These are phyloP conservation scores for Xanthoceras sorbifolium DNA, from an alignment of 345 rosid species.

Conservation along the genomic window DNA sequence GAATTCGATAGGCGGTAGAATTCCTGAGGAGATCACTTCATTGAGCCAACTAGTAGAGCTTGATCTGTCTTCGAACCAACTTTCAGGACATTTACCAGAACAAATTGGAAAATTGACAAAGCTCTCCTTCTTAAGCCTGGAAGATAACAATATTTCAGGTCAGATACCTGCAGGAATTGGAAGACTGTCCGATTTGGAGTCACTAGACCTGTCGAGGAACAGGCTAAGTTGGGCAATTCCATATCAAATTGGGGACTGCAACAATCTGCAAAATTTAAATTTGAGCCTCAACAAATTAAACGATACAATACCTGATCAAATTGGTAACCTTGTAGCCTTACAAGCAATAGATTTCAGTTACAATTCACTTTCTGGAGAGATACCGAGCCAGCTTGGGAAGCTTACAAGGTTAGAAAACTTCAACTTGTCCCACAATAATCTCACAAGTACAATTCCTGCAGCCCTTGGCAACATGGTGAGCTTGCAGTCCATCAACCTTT, in stretches of 20 bases:
- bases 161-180: slow-evolving; percentile 25
- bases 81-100: slow-evolving; percentile 28
- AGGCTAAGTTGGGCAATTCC: slow-evolving; percentile 35
- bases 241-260: slow-evolving; percentile 23
- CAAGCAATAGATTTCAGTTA: slow-evolving; percentile 43
- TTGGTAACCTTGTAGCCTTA: slow-evolving; percentile 34
- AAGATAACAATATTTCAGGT: slow-evolving; percentile 29
- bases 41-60: slow-evolving; percentile 23
- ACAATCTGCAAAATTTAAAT: slow-evolving; percentile 10
- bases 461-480: slow-evolving; percentile 33
- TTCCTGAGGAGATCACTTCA: slow-evolving; percentile 25
- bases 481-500: slow-evolving; percentile 32
- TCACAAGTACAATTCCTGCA: slow-evolving; percentile 35
- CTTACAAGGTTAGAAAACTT: slow-evolving; percentile 31
- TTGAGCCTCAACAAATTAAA: slow-evolving; percentile 20
- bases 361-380: slow-evolving; percentile 36
- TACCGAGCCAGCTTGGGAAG: slow-evolving; percentile 39
- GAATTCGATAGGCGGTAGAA: slow-evolving; percentile 25
- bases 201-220: slow-evolving; percentile 31
- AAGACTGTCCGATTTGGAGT: slow-evolving; percentile 10
- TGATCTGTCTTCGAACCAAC: slow-evolving; percentile 29
- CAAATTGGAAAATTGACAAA: slow-evolving; percentile 25
- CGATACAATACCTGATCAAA: slow-evolving; percentile 25
- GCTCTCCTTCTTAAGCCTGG: slow-evolving; percentile 17
- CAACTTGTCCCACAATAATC: slow-evolving; percentile 38